Evolutionary conservation across 257 asterid species (phyloP).

Genomic region (Penstemon eatonii): DNA sequence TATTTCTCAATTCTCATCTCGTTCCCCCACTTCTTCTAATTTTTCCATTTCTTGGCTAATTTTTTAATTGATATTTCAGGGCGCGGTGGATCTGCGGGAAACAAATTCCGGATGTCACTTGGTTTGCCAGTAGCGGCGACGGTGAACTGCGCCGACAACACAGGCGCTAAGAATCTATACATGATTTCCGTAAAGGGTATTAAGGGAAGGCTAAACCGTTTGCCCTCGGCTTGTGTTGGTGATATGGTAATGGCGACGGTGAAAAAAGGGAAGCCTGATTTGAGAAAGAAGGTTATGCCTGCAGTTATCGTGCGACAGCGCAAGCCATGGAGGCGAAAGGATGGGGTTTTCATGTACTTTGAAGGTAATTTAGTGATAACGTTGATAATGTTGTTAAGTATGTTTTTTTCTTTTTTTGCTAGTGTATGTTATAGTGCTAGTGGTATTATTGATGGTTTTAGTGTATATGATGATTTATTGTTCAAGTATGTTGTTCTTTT

Average conservation of each 20-base stretch:
- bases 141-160: conserved; percentile 61
- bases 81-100: conserved; percentile 69
- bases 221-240: conserved; percentile 69
- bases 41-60: no score
- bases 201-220: conserved; percentile 59
- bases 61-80: conserved; percentile 29
- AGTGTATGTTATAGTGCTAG: background rate
- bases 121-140: conserved; percentile 75
- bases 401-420: background rate
- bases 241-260: conserved; percentile 81
- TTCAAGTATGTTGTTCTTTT: no score
- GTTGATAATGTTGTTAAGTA: background rate
- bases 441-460: no score
- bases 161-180: conserved; percentile 57
- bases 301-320: conserved; percentile 67
- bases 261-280: conserved; percentile 69
- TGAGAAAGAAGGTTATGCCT: conserved; percentile 71
- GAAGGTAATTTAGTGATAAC: conserved; percentile 36
- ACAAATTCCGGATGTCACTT: conserved; percentile 64
- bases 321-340: conserved; percentile 70
- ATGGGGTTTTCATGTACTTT: conserved; percentile 64
- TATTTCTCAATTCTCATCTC: no score
- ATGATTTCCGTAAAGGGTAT: conserved; percentile 65
- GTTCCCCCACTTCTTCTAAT: no score
- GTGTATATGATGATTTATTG: no score